Evolutionary conservation across 345 rosid species (phyloP).

Genomic region (Bruguiera parviflora): DNA sequence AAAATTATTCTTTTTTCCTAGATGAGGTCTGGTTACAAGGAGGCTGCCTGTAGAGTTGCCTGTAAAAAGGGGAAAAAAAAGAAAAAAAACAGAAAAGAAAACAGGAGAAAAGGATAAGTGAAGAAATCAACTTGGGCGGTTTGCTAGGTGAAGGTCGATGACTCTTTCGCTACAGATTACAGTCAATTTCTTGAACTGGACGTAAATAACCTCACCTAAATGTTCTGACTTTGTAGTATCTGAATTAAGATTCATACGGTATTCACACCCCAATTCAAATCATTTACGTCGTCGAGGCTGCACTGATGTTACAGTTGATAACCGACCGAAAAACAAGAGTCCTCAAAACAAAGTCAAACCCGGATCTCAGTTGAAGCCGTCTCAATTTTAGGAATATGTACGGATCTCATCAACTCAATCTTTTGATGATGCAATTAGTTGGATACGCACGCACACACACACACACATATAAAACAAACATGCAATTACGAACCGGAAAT

Average conservation of each 20-base stretch:
- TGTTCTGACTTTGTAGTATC: no score
- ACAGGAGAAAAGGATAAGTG: no score
- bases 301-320: conserved; percentile 12
- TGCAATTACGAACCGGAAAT: no score
- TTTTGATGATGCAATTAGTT: neutral
- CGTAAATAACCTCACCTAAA: conserved; percentile 24
- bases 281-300: neutral
- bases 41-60: no score
- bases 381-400: neutral
- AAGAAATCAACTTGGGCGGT: neutral
- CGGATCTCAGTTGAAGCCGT: neutral
- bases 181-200: conserved; percentile 12
- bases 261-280: conserved; percentile 1
- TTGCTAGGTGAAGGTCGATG: neutral
- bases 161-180: neutral
- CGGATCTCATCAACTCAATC: neutral
- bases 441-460: no score
- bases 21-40: no score
- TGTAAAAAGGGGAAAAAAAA: no score
- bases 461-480: no score
- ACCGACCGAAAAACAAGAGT: neutral
- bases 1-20: no score
- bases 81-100: no score
- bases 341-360: neutral
- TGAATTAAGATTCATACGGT: conserved; percentile 7